These are phyloP conservation scores for Linnemannia exigua DNA, from an alignment of 192 early-diverging fungal species.

Conservation along the genomic window DNA sequence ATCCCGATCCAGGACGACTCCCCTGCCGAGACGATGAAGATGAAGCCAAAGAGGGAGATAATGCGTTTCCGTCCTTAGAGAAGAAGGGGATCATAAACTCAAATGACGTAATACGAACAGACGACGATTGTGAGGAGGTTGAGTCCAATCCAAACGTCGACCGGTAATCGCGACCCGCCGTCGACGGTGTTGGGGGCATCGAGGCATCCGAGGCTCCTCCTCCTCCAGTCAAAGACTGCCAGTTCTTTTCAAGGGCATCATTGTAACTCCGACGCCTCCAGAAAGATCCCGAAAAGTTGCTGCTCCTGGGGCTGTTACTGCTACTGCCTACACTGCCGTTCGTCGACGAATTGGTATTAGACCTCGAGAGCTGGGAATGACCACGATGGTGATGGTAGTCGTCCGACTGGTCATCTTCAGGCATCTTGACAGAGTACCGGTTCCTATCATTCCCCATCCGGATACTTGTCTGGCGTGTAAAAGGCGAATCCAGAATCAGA, in stretches of 20 bases:
- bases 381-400: background rate
- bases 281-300: constrained; percentile 9
- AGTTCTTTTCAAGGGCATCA: constrained; percentile 33
- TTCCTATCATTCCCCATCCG: constrained; percentile 45
- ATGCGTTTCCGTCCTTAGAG: background rate
- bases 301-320: background rate
- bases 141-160: constrained; percentile 2
- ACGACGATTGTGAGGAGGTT: constrained; percentile 2
- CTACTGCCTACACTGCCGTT: background rate
- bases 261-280: constrained; percentile 48
- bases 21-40: background rate
- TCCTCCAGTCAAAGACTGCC: constrained; percentile 14
- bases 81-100: constrained; percentile 36
- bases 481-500: constrained; percentile 36
- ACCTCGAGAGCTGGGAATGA: background rate
- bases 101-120: constrained; percentile 22
- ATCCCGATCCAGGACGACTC: constrained; percentile 12
- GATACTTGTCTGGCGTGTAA: constrained; percentile 45
- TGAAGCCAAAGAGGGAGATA: background rate
- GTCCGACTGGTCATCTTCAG: constrained; percentile 18
- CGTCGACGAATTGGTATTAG: background rate
- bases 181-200: constrained; percentile 11
- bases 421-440: constrained; percentile 50
- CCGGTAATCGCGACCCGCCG: background rate
- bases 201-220: constrained; percentile 14